These are phyloP conservation scores for Wallacemonas sp. DNA, from an alignment of 208 protist species.

Conservation along the genomic window DNA sequence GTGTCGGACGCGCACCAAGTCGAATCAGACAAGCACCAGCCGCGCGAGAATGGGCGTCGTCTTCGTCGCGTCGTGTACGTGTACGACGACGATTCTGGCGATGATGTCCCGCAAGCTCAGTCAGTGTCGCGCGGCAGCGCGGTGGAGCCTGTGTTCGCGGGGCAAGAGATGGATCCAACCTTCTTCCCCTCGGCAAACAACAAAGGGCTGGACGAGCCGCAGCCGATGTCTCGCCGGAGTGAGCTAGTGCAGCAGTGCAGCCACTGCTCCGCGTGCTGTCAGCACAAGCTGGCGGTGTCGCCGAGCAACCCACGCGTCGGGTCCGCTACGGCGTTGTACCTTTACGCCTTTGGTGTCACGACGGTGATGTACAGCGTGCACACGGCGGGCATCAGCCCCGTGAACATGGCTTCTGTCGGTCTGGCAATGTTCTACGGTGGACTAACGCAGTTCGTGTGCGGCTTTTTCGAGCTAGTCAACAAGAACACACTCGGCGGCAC, in stretches of 20 bases:
- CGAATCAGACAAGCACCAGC: not conserved
- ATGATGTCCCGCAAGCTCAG: not conserved
- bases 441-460: slow-evolving; percentile 45
- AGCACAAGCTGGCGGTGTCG: slow-evolving; percentile 6
- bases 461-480: slow-evolving; percentile 47
- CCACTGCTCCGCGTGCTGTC: not conserved
- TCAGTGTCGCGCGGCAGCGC: not conserved
- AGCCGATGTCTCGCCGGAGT: not conserved
- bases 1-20: not conserved
- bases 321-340: slow-evolving; percentile 36
- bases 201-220: not conserved
- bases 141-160: not conserved
- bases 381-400: slow-evolving; percentile 35
- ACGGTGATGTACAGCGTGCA: slow-evolving; percentile 56
- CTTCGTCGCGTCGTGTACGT: not conserved
- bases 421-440: slow-evolving; percentile 58
- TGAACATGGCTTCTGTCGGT: slow-evolving; percentile 28
- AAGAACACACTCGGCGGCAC: slow-evolving; percentile 55
- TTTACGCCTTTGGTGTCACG: slow-evolving; percentile 60
- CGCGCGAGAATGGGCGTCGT: not conserved
- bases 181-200: not conserved
- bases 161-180: not conserved
- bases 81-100: slow-evolving; percentile 10
- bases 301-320: slow-evolving; percentile 19
- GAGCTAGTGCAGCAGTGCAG: not conserved